Percentiles rank a stretch among this genome's conserved stretches.
Conservation (phyloP, 2,329 filamentous ascomycete genomes). For the Anthostomella pinea region DNA sequence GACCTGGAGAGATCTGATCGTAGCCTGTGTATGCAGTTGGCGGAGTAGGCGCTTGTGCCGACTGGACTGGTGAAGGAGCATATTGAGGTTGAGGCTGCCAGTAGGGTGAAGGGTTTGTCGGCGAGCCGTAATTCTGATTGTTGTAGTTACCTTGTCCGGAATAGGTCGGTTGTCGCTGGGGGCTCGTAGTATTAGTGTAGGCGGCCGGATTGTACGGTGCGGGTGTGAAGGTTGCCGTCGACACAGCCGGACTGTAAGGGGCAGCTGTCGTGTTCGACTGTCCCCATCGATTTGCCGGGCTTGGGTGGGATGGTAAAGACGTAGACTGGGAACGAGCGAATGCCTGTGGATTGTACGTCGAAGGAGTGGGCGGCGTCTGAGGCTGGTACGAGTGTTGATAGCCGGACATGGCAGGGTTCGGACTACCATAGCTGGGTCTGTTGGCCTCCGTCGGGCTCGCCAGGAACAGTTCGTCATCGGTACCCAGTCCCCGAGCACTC, state of each 20-base stretch:
- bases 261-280: conserved; percentile 31
- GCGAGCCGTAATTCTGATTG: conserved; percentile 31
- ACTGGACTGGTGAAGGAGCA: conserved; percentile 23
- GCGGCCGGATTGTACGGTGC: conserved; percentile 59
- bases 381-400: conserved; percentile 52
- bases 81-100: conserved; percentile 30
- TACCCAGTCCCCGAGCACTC: conserved; percentile 27
- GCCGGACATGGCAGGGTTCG: conserved; percentile 45
- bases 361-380: conserved; percentile 44
- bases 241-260: conserved; percentile 35
- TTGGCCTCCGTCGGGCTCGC: conserved; percentile 42
- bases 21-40: conserved; percentile 35
- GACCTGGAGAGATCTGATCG: conserved; percentile 40
- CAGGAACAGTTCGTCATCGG: conserved; percentile 64
- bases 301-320: conserved; percentile 49
- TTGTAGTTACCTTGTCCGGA: conserved; percentile 47
- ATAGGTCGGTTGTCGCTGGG: conserved; percentile 52
- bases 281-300: conserved; percentile 33
- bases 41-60: conserved; percentile 29
- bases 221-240: conserved; percentile 45
- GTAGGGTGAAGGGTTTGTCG: conserved; percentile 30
- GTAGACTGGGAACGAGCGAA: conserved; percentile 57
- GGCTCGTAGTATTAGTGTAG: conserved; percentile 46
- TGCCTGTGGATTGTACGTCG: conserved; percentile 68
- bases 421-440: conserved; percentile 41